Evolutionary conservation across 306 rosid species (phyloP).

Genomic region (Rubus parviflorus): DNA sequence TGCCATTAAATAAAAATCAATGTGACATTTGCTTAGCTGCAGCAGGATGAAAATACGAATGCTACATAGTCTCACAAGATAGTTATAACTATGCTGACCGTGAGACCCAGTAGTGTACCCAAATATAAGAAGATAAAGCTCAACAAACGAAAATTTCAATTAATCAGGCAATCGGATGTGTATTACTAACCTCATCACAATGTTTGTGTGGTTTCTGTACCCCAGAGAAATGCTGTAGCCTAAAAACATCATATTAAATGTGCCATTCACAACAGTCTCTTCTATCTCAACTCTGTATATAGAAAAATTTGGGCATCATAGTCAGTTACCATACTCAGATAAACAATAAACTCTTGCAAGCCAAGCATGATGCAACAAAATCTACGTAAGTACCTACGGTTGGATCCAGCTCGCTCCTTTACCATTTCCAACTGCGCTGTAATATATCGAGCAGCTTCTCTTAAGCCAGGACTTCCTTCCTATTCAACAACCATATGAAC

Average conservation of each 20-base stretch:
- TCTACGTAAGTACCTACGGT: conserved; percentile 48
- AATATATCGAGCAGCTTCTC: conserved; percentile 76
- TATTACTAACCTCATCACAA: conserved; percentile 66
- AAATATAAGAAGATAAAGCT: neutral
- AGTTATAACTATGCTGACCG: neutral
- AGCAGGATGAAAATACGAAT: conserved; percentile 16
- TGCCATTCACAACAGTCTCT: conserved; percentile 80
- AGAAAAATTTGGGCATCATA: conserved; percentile 6
- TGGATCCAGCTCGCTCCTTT: conserved; percentile 65
- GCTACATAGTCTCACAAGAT: conserved; percentile 6
- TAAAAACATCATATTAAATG: conserved; percentile 85
- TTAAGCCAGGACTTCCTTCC: conserved; percentile 97
- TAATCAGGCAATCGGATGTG: conserved; percentile 4
- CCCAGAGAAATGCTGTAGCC: conserved; percentile 74
- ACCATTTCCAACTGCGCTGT: conserved; percentile 60
- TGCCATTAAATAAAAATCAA: conserved; percentile 39
- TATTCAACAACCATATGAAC: conserved; percentile 35
- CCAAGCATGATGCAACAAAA: neutral
- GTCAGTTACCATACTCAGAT: conserved; percentile 17
- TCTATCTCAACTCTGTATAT: conserved; percentile 84
- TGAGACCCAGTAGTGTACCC: neutral
- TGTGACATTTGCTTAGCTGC: conserved; percentile 12
- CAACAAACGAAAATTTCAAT: neutral
- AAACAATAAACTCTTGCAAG: neutral
- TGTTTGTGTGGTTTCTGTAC: conserved; percentile 80